These are phyloP conservation scores for Anisodus acutangulus DNA, from an alignment of 257 asterid species.

Conservation along the genomic window DNA sequence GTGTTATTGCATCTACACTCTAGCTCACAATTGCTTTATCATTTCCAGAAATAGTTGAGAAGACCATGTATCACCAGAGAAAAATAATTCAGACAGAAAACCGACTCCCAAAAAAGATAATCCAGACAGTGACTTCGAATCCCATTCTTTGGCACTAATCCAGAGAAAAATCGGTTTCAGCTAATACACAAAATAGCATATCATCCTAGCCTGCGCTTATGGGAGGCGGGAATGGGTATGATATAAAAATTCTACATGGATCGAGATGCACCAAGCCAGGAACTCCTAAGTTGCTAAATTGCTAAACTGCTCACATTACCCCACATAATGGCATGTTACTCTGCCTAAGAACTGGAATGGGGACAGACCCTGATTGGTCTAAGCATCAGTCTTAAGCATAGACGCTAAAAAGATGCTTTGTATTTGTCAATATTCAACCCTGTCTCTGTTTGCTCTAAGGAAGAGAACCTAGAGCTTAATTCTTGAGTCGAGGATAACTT, in stretches of 20 bases:
- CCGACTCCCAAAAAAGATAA: not conserved
- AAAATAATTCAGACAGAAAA: not conserved
- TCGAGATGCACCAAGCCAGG: not conserved
- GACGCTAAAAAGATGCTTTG: not conserved
- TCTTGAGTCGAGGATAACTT: not conserved
- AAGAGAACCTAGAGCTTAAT: not conserved
- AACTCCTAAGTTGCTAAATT: not conserved
- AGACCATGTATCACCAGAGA: not conserved
- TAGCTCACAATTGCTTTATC: not conserved
- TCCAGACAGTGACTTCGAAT: not conserved
- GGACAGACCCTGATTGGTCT: not conserved
- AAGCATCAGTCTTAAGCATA: not conserved
- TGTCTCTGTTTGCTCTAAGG: not conserved
- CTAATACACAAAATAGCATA: not conserved
- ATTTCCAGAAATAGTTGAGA: not conserved
- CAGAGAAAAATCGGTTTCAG: not conserved
- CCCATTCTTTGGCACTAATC: not conserved
- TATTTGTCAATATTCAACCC: not conserved
- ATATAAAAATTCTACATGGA: not conserved
- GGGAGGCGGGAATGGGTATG: not conserved
- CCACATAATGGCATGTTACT: not conserved
- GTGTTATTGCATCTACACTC: not conserved
- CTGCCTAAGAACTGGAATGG: not conserved
- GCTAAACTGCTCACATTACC: not conserved
- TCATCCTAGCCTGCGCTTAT: not conserved